phyloP scores from a whole-genome alignment of 805 yeast genomes.

The Saccharomycopsis fibuligera region DNA sequence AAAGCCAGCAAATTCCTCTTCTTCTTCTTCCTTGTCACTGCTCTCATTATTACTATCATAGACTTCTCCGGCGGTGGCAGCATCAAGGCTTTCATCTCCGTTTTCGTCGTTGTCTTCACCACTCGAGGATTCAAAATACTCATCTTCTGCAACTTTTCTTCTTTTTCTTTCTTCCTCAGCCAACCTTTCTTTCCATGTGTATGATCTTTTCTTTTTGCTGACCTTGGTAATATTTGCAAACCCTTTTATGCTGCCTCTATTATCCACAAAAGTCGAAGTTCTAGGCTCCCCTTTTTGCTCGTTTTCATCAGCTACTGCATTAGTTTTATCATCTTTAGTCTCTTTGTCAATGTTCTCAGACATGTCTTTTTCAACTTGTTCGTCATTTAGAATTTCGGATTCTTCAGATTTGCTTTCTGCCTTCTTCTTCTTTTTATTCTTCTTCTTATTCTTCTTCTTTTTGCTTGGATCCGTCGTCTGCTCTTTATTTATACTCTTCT shows the following conservation, averaged over 20 bases:
- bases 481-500: conserved; percentile 50
- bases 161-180: conserved; percentile 41
- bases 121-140: conserved; percentile 44
- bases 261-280: conserved; percentile 54
- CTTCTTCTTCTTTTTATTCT: conserved; percentile 25
- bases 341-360: not conserved
- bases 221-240: conserved; percentile 51
- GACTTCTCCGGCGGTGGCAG: too few species aligned
- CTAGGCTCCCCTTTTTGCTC: conserved; percentile 23
- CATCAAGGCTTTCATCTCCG: conserved; percentile 17
- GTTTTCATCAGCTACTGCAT: conserved; percentile 22
- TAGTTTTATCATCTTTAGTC: not conserved
- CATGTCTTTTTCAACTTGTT: not conserved
- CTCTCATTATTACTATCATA: conserved; percentile 23
- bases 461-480: conserved; percentile 56
- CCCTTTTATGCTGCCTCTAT: conserved; percentile 66
- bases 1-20: conserved; percentile 17
- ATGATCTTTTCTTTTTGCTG: conserved; percentile 43
- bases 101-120: conserved; percentile 26
- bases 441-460: conserved; percentile 66
- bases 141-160: conserved; percentile 48
- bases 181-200: conserved; percentile 66
- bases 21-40: conserved; percentile 24
- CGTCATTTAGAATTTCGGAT: not conserved
- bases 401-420: not conserved